A percentile compares a stretch with the other conserved stretches of the same genome.
Conservation (phyloP, 768 basidiomycete species). For the Mrakia frigida region DNA sequence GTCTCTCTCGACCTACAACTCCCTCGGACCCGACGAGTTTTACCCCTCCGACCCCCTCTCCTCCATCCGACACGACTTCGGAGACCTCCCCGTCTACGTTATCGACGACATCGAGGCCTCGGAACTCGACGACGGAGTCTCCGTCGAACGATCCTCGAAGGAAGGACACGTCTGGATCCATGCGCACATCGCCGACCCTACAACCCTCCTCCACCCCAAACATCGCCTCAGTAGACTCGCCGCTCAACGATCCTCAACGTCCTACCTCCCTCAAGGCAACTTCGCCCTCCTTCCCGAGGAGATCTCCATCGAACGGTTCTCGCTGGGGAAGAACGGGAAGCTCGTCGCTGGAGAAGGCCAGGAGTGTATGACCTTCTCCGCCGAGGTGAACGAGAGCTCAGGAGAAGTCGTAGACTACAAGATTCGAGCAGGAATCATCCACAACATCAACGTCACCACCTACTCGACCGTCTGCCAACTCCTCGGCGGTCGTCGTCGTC, state of each 20-base stretch:
- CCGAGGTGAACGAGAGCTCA: conserved; percentile 53
- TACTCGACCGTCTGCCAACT: conserved; percentile 63
- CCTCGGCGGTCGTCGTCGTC: conserved; percentile 31
- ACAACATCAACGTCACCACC: conserved; percentile 58
- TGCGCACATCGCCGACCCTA: conserved; percentile 89
- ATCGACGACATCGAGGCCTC: conserved; percentile 73
- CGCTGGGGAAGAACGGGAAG: conserved; percentile 47
- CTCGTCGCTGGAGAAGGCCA: conserved; percentile 43
- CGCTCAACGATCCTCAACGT: conserved; percentile 50
- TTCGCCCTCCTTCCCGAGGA: conserved; percentile 67
- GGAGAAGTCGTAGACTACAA: conserved; percentile 64
- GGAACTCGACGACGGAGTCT: conserved; percentile 92
- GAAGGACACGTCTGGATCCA: conserved; percentile 71
- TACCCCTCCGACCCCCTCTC: conserved; percentile 61
- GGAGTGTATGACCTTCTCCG: conserved; percentile 73
- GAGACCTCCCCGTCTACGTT: conserved; percentile 70
- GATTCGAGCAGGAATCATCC: conserved; percentile 66
- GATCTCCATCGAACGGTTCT: conserved; percentile 47
- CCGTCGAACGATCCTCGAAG: conserved; percentile 59
- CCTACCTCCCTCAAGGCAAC: conserved; percentile 63
- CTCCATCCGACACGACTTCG: conserved; percentile 77
- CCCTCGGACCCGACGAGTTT: conserved; percentile 50
- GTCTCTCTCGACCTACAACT: conserved; percentile 40
- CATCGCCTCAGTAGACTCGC: conserved; percentile 62
- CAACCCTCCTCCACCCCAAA: conserved; percentile 64